Base-by-base conservation (phyloP, 2,329 filamentous ascomycete genomes). In the Lachnellula willkommii region DNA sequence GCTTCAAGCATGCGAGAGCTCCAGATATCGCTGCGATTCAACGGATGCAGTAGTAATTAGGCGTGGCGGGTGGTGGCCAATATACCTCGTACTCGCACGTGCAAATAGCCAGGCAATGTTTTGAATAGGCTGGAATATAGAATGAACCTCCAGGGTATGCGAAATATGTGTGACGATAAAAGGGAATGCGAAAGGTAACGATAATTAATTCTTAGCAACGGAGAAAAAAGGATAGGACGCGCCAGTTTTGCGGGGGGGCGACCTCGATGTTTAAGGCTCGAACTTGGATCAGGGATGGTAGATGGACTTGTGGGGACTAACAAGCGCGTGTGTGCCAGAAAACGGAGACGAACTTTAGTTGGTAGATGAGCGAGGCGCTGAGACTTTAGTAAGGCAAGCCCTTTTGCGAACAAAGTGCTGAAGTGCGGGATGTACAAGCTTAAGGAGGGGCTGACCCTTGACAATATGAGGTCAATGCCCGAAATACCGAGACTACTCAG, bases 81-180 rank as follows among this genome's bases (percentile, higher is more conserved):
- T 60, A 63, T 58, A 60, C 45, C 54, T 56, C 45, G 51, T 49
- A 56, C 28, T 55, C 50, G 61, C 61, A 66, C 54, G 58, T 64
- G 65, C 56, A 60, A 47, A 51, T 52, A 42, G 39, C 45, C 52
- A 52, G 50, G 50, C 49, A 51, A 55, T 56, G 56, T 46, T 22
- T 46, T 49, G 57, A 56, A 61, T 61, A 59, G 49, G 52, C 47
- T 52, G 45, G 47, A 54, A 60, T 54, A 57, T 49, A 57, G 53
- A 55, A 48, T 55, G 60, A 56, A 65, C 66, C 64, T 43, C 65
- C 64, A 66, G 66, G 63, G 65, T 61, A 65, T 52, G 52, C 53
- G 53, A 54, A 58, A 49, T 58, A 52, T 59, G 56, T 59, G 54
- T 45, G 52, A 62, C 47, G 39, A 56, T n/a, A 49, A 52, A 59